Conservation (phyloP, 1,139 yeast genomes). For the Suhomyces terraborum region DNA sequence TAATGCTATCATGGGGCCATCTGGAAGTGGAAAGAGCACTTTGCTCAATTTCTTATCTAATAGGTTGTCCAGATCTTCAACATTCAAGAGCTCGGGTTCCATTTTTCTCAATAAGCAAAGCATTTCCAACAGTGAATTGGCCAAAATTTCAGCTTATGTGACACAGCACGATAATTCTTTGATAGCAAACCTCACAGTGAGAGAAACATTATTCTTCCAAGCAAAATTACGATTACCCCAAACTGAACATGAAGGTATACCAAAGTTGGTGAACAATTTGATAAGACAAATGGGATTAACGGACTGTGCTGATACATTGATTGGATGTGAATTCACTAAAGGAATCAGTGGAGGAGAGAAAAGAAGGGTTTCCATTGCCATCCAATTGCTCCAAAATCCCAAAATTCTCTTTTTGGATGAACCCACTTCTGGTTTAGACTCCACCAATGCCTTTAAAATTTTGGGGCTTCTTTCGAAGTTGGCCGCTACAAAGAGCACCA, state of each 20-base stretch:
- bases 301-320: conserved; percentile 29
- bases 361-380: conserved; percentile 28
- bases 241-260: conserved; percentile 20
- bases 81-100: conserved; percentile 18
- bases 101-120: conserved; percentile 20
- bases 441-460: conserved; percentile 24
- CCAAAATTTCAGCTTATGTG: conserved; percentile 25
- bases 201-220: conserved; percentile 29
- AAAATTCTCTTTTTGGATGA: conserved; percentile 29
- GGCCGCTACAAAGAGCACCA: conserved; percentile 22
- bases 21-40: conserved; percentile 31
- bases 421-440: conserved; percentile 31
- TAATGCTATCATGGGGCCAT: conserved; percentile 32
- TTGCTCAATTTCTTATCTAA: conserved; percentile 24
- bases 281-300: conserved; percentile 25
- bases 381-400: conserved; percentile 27
- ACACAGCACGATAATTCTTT: conserved; percentile 28
- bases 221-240: conserved; percentile 26
- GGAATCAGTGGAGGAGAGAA: conserved; percentile 33
- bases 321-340: conserved; percentile 24
- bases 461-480: conserved; percentile 20
- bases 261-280: conserved; percentile 18
- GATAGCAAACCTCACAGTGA: conserved; percentile 26
- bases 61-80: conserved; percentile 18
- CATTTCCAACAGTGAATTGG: conserved; percentile 18